Evolutionary conservation across 305 asterid genomes (phyloP).

Genomic region (Petunia hybrid): DNA sequence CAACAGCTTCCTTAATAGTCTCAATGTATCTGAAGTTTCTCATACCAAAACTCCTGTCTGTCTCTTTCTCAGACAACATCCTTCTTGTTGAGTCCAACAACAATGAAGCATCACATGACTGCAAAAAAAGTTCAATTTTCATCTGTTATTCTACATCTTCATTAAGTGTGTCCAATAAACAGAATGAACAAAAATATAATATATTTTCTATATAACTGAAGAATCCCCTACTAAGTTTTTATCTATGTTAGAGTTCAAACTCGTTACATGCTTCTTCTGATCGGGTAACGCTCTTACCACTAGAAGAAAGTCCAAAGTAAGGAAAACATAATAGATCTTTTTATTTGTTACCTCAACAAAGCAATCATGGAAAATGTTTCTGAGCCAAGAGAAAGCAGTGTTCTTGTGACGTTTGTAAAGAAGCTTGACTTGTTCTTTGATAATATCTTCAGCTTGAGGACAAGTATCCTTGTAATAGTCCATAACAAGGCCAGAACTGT

Average conservation of each 20-base stretch:
- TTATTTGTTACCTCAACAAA: constrained; percentile 67
- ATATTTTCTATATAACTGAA: no score
- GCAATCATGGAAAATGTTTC: constrained; percentile 99
- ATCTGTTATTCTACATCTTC: not conserved
- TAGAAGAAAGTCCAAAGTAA: not conserved
- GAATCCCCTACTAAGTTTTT: no score
- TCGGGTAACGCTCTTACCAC: no score
- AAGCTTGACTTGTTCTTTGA: constrained; percentile 86
- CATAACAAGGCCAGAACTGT: constrained; percentile 63
- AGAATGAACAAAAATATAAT: no score
- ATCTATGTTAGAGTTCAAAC: no score
- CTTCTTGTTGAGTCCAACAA: constrained; percentile 95
- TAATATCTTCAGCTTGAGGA: constrained; percentile 96
- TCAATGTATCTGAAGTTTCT: constrained; percentile 94
- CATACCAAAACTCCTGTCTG: constrained; percentile 97
- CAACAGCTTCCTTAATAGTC: constrained; percentile 84
- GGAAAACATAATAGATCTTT: not conserved
- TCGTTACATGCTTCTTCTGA: no score
- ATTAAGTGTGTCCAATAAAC: not conserved
- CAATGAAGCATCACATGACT: constrained; percentile 97
- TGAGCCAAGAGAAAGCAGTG: constrained; percentile 98
- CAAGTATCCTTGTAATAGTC: constrained; percentile 86
- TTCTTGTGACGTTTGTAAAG: constrained; percentile 99
- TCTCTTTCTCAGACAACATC: constrained; percentile 86
- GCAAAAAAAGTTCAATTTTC: constrained; percentile 9